phyloP scores from a whole-genome alignment of 331 rosid species.

The Ulmus americana region DNA sequence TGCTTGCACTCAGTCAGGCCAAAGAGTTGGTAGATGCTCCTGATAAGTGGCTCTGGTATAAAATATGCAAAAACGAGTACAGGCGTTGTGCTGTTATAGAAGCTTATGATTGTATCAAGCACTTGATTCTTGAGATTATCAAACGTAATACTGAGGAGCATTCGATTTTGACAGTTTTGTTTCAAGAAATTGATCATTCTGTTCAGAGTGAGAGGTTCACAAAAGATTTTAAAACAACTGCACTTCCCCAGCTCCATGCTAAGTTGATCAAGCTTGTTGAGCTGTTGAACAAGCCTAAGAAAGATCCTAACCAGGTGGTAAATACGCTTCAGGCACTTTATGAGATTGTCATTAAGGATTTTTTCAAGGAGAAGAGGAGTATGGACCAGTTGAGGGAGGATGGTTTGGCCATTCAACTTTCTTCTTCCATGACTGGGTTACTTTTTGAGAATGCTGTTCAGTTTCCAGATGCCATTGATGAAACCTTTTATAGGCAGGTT shows the following conservation, averaged over 20 bases:
- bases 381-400: conserved; percentile 65
- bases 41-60: conserved; percentile 74
- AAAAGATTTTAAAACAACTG: conserved; percentile 64
- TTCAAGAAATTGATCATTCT: conserved; percentile 89
- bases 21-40: conserved; percentile 76
- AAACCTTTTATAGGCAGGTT: conserved; percentile 71
- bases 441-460: conserved; percentile 69
- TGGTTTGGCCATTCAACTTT: conserved; percentile 70
- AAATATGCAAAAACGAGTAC: conserved; percentile 86
- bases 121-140: conserved; percentile 63
- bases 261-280: conserved; percentile 71
- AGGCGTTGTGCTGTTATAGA: conserved; percentile 90
- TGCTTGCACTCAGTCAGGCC: conserved; percentile 93
- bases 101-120: conserved; percentile 77
- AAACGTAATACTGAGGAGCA: conserved; percentile 67
- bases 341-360: conserved; percentile 72
- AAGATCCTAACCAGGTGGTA: conserved; percentile 59
- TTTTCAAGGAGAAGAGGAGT: conserved; percentile 69
- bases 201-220: conserved; percentile 69
- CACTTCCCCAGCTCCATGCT: conserved; percentile 67
- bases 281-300: conserved; percentile 53
- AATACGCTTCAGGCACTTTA: conserved; percentile 86
- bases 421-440: conserved; percentile 46
- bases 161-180: conserved; percentile 73
- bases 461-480: conserved; percentile 55